Evolutionary conservation across 1,139 yeast genomes (phyloP).

Genomic region (Magnusiomyces sp.): DNA sequence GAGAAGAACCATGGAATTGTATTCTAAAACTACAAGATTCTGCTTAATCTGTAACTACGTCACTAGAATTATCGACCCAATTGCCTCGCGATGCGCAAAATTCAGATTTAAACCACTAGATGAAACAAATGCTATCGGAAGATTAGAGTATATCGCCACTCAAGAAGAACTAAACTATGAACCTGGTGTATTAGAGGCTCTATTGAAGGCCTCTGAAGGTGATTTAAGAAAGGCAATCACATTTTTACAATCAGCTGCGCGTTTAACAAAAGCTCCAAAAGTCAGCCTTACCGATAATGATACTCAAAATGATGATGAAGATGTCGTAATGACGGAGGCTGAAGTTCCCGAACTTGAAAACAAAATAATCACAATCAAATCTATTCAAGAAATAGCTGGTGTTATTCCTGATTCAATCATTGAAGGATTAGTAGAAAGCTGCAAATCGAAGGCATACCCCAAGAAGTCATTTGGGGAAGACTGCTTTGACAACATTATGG

Average conservation of each 20-base stretch:
- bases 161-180: constrained; percentile 40
- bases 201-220: constrained; percentile 66
- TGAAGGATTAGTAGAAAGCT: constrained; percentile 37
- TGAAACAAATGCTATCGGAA: constrained; percentile 54
- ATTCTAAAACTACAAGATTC: constrained; percentile 83
- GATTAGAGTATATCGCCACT: constrained; percentile 56
- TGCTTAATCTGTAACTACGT: constrained; percentile 93
- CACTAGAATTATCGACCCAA: constrained; percentile 90
- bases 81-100: constrained; percentile 93
- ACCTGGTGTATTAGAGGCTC: constrained; percentile 48
- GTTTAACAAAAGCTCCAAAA: constrained; percentile 35
- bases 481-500: constrained; percentile 32
- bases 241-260: constrained; percentile 77
- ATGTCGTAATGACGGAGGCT: constrained; percentile 22
- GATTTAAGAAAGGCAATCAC: constrained; percentile 94
- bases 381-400: constrained; percentile 76
- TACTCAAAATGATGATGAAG: constrained; percentile 24
- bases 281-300: constrained; percentile 24
- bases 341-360: constrained; percentile 13
- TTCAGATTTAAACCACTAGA: constrained; percentile 81
- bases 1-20: constrained; percentile 94
- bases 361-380: constrained; percentile 36
- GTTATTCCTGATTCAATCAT: constrained; percentile 57
- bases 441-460: constrained; percentile 18
- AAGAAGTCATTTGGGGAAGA: constrained; percentile 8